Percentiles rank a stretch among this genome's conserved stretches.
phyloP scores from a whole-genome alignment of 805 yeast species.

The Hanseniaspora guilliermondii region DNA sequence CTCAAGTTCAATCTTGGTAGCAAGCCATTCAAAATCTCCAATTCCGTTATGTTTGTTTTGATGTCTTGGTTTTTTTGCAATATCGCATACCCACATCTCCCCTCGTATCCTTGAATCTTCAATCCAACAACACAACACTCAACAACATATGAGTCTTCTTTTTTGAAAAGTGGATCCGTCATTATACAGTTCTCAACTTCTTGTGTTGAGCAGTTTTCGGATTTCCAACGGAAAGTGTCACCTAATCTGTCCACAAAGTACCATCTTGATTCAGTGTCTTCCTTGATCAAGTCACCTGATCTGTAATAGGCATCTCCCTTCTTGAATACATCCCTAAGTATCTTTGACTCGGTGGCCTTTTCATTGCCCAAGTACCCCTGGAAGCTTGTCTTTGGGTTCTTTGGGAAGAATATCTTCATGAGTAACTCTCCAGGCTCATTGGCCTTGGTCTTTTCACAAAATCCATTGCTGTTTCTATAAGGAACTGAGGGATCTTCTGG shows the following conservation, averaged over 20 bases:
- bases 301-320: slow-evolving; percentile 89
- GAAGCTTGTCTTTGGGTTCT: slow-evolving; percentile 59
- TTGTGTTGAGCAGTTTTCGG: slow-evolving; percentile 86
- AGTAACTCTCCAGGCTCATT: slow-evolving; percentile 80
- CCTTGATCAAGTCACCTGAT: slow-evolving; percentile 68
- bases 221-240: slow-evolving; percentile 93
- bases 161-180: slow-evolving; percentile 6
- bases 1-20: slow-evolving; percentile 29
- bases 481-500: slow-evolving; percentile 64
- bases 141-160: slow-evolving; percentile 29
- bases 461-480: slow-evolving; percentile 57
- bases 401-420: slow-evolving; percentile 56
- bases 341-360: slow-evolving; percentile 65
- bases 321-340: slow-evolving; percentile 57
- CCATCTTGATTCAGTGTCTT: slow-evolving; percentile 55
- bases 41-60: slow-evolving; percentile 19
- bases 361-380: slow-evolving; percentile 82
- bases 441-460: slow-evolving; percentile 39
- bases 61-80: slow-evolving; percentile 37
- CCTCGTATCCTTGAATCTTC: slow-evolving; percentile 76
- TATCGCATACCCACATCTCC: slow-evolving; percentile 86
- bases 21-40: slow-evolving; percentile 30
- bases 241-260: slow-evolving; percentile 88
- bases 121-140: slow-evolving; percentile 83
- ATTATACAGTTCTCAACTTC: slow-evolving; percentile 74